These are phyloP conservation scores for Parastagonospora avenae DNA, from an alignment of 2,329 filamentous ascomycete genomes.

Conservation along the genomic window DNA sequence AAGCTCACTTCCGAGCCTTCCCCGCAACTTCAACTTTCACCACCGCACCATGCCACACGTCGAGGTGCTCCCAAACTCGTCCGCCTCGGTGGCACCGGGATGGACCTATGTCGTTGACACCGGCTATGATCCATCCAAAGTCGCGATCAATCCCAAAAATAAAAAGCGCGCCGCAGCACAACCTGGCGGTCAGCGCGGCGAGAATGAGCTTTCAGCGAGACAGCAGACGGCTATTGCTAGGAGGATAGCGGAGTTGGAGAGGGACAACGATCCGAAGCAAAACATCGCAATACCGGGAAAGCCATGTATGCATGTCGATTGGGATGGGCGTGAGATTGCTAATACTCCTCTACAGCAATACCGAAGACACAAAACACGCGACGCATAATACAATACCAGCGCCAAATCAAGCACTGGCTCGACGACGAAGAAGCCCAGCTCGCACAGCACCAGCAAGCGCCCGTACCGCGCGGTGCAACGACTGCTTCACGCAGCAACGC, in stretches of 20 bases:
- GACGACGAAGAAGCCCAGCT: slow-evolving; percentile 74
- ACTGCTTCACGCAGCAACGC: slow-evolving; percentile 12
- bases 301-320: slow-evolving; percentile 12
- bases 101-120: slow-evolving; percentile 92
- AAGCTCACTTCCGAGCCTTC: slow-evolving; percentile 8
- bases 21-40: slow-evolving; percentile 6
- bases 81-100: slow-evolving; percentile 75
- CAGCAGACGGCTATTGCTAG: slow-evolving; percentile 82
- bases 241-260: slow-evolving; percentile 81
- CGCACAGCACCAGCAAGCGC: slow-evolving; percentile 55
- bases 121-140: slow-evolving; percentile 61
- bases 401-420: slow-evolving; percentile 82
- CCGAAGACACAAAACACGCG: slow-evolving; percentile 67
- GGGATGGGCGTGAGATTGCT: too few relatives aligned
- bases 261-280: slow-evolving; percentile 65
- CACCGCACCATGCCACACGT: slow-evolving; percentile 68
- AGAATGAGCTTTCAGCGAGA: slow-evolving; percentile 72
- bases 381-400: slow-evolving; percentile 78
- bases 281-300: slow-evolving; percentile 51
- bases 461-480: slow-evolving; percentile 20
- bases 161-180: slow-evolving; percentile 69
- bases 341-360: slow-evolving; percentile 9
- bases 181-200: slow-evolving; percentile 39
- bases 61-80: slow-evolving; percentile 75
- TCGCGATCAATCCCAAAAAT: slow-evolving; percentile 57